phyloP scores from a whole-genome alignment of 768 basidiomycete genomes.

The Cubamyces lactineus region DNA sequence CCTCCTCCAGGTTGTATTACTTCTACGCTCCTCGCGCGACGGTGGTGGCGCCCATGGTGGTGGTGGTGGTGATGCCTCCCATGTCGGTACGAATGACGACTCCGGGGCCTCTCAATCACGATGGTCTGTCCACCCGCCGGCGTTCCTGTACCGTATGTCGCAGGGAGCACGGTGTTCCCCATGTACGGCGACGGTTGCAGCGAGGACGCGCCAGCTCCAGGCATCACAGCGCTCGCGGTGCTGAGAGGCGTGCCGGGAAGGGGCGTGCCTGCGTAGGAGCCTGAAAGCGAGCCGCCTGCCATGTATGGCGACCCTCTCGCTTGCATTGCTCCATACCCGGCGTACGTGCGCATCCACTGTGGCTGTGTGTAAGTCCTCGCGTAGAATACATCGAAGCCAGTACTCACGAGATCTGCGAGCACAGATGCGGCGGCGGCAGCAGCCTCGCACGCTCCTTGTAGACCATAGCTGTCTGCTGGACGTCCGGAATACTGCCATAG shows the following conservation, averaged over 20 bases:
- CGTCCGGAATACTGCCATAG: constrained; percentile 56
- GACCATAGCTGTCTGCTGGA: constrained; percentile 47
- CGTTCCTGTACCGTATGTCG: constrained; percentile 2
- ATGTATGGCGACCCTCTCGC: constrained; percentile 1
- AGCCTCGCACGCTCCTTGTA: constrained; percentile 58
- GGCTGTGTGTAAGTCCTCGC: not conserved
- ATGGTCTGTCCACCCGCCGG: constrained; percentile 1
- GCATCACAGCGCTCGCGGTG: not conserved
- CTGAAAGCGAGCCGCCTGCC: not conserved
- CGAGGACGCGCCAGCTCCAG: not conserved
- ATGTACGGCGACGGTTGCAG: constrained; percentile 2
- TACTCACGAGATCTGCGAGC: constrained; percentile 22
- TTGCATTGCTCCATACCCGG: not conserved
- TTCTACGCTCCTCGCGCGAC: not conserved
- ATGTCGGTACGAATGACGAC: constrained; percentile 12
- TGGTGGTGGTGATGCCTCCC: constrained; percentile 7
- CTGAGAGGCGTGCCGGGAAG: constrained; percentile 1
- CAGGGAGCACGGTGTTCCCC: not conserved
- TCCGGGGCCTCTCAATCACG: not conserved
- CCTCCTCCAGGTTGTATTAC: constrained; percentile 4
- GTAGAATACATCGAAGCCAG: not conserved
- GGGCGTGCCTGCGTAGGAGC: not conserved
- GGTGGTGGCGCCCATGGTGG: constrained; percentile 5
- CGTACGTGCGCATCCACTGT: not conserved
- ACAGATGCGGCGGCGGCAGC: constrained; percentile 63